phyloP scores from a whole-genome alignment of 257 asterid genomes.

The Solanum pimpinellifolium region DNA sequence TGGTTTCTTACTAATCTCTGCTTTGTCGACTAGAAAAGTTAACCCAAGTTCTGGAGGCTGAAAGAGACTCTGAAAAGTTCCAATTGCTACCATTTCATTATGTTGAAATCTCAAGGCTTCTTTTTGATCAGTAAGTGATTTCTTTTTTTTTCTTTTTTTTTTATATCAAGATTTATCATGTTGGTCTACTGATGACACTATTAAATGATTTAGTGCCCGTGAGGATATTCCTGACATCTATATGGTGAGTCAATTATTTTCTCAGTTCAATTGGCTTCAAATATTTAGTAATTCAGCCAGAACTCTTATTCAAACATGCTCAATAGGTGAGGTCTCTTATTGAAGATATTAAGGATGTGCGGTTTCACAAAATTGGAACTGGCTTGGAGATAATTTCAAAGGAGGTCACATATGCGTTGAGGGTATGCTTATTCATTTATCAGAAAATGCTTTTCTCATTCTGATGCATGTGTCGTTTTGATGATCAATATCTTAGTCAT shows the following conservation, averaged over 20 bases:
- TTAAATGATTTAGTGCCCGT: slow-evolving; percentile 48
- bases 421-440: slow-evolving; percentile 30
- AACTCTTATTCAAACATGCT: slow-evolving; percentile 2
- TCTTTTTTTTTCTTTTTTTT: neutral
- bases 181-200: slow-evolving; percentile 6
- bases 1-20: slow-evolving; percentile 9
- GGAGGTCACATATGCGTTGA: slow-evolving; percentile 59
- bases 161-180: neutral
- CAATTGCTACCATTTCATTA: slow-evolving; percentile 93
- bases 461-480: neutral
- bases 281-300: neutral
- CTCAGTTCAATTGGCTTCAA: neutral
- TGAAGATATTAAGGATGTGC: slow-evolving; percentile 92
- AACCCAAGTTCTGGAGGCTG: slow-evolving; percentile 76
- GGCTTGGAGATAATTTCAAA: slow-evolving; percentile 76
- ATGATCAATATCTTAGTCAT: neutral
- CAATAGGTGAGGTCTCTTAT: slow-evolving; percentile 75
- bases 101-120: slow-evolving; percentile 90
- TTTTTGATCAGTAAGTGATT: slow-evolving; percentile 72
- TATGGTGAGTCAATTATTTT: slow-evolving; percentile 46
- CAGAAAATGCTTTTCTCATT: neutral
- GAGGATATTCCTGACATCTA: slow-evolving; percentile 80
- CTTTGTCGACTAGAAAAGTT: slow-evolving; percentile 45
- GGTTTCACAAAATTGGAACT: slow-evolving; percentile 85
- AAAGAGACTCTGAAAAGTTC: slow-evolving; percentile 76